phyloP scores from a whole-genome alignment of 768 basidiomycete genomes.

The Agaricus blazei region DNA sequence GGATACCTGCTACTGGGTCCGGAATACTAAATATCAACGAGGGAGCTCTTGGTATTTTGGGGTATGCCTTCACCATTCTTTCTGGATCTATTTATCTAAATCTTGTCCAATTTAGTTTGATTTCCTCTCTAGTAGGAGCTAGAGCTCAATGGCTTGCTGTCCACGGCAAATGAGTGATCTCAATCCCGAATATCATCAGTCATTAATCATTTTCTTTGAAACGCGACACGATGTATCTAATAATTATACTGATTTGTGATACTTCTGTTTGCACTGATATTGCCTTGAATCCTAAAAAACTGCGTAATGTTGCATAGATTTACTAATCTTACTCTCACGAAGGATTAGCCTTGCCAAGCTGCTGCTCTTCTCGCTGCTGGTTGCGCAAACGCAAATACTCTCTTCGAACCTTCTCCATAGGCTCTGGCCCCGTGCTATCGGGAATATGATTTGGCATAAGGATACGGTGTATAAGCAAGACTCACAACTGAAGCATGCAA shows the following conservation, averaged over 20 bases:
- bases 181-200: too few relatives aligned
- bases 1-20: conserved; percentile 83
- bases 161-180: conserved; percentile 33
- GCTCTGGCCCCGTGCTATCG: conserved; percentile 63
- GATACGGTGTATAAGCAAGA: conserved; percentile 11
- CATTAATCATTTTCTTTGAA: too few relatives aligned
- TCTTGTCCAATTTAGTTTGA: conserved; percentile 37
- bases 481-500: conserved; percentile 80
- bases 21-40: conserved; percentile 78
- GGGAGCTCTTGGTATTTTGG: conserved; percentile 78
- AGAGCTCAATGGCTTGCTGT: conserved; percentile 62
- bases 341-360: neutral
- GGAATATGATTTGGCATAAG: neutral
- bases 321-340: neutral
- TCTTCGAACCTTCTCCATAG: conserved; percentile 65
- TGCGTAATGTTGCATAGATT: too few relatives aligned
- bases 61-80: conserved; percentile 41
- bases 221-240: neutral
- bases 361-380: conserved; percentile 23
- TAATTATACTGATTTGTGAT: neutral
- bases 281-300: too few relatives aligned
- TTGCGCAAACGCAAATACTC: conserved; percentile 71
- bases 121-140: conserved; percentile 67
- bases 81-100: conserved; percentile 1
- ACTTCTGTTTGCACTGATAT: neutral